These are phyloP conservation scores for Teratosphaeria pseudoeucalypti DNA, from an alignment of 2,329 filamentous ascomycete genomes.

Conservation along the genomic window DNA sequence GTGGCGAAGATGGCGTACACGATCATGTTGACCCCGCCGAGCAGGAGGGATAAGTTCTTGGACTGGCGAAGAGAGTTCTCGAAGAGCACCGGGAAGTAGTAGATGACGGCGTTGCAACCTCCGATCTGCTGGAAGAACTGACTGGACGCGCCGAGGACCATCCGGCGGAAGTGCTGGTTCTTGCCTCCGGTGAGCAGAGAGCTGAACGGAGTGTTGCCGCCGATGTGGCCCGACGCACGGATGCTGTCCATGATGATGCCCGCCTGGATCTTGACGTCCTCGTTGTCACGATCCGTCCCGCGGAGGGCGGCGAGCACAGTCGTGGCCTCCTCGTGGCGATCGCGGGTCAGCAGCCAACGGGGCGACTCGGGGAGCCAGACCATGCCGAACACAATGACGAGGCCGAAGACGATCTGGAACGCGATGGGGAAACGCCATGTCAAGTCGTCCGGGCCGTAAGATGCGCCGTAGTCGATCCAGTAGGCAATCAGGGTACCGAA, in stretches of 20 bases:
- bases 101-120: slow-evolving; percentile 29
- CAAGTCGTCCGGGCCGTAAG: slow-evolving; percentile 24
- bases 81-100: slow-evolving; percentile 34
- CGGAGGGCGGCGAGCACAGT: slow-evolving; percentile 42
- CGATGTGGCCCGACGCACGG: slow-evolving; percentile 30
- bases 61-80: slow-evolving; percentile 41
- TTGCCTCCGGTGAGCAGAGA: slow-evolving; percentile 52
- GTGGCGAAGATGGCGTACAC: slow-evolving; percentile 47
- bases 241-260: slow-evolving; percentile 56
- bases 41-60: slow-evolving; percentile 33
- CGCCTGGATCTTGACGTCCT: slow-evolving; percentile 49
- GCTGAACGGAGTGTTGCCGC: slow-evolving; percentile 35
- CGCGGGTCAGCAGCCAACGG: slow-evolving; percentile 35
- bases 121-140: slow-evolving; percentile 55
- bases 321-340: slow-evolving; percentile 37
- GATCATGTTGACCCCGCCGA: slow-evolving; percentile 44
- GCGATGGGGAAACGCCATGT: slow-evolving; percentile 45
- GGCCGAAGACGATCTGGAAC: slow-evolving; percentile 42
- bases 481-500: slow-evolving; percentile 44
- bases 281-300: slow-evolving; percentile 39
- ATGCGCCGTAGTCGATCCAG: slow-evolving; percentile 39
- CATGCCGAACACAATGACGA: slow-evolving; percentile 36
- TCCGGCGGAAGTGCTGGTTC: slow-evolving; percentile 56
- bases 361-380: slow-evolving; percentile 36
- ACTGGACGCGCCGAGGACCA: slow-evolving; percentile 48